Percentiles rank a stretch among this genome's conserved stretches.
phyloP scores from a whole-genome alignment of 2,329 filamentous ascomycete species.

The Sporothrix humicola region DNA sequence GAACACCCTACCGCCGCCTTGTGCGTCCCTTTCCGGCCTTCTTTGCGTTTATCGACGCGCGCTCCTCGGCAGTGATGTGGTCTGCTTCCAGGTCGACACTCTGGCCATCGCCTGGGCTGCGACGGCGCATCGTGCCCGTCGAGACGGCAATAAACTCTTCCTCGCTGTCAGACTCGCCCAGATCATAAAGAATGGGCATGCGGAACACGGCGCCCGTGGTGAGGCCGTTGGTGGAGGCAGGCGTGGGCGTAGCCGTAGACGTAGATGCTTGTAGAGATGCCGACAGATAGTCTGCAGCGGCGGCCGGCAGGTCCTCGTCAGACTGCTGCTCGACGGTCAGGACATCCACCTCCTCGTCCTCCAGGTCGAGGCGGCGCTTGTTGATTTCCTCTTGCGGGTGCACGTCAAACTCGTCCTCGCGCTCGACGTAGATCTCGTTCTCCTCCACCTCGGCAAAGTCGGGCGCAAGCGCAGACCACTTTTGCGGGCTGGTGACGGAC shows the following conservation, averaged over 20 bases:
- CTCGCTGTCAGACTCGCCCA: slow-evolving; percentile 93
- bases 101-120: slow-evolving; percentile 77
- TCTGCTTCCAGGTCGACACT: slow-evolving; percentile 60
- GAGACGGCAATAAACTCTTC: slow-evolving; percentile 77
- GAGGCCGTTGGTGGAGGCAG: slow-evolving; percentile 15
- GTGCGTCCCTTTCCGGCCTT: slow-evolving; percentile 52
- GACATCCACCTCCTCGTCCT: slow-evolving; percentile 94
- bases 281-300: slow-evolving; percentile 43
- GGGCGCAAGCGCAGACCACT: slow-evolving; percentile 95
- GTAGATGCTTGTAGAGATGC: not conserved
- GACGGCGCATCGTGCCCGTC: slow-evolving; percentile 82
- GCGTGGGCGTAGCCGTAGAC: not conserved
- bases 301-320: slow-evolving; percentile 58
- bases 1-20: slow-evolving; percentile 38
- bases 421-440: slow-evolving; percentile 94
- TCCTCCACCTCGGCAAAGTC: slow-evolving; percentile 98
- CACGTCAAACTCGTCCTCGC: slow-evolving; percentile 97
- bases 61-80: slow-evolving; percentile 52
- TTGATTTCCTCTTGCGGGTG: slow-evolving; percentile 94
- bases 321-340: slow-evolving; percentile 74
- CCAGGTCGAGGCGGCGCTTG: slow-evolving; percentile 84
- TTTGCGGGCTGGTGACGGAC: slow-evolving; percentile 92
- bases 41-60: slow-evolving; percentile 43
- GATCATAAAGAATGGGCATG: slow-evolving; percentile 91
- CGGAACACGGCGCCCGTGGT: slow-evolving; percentile 60